These are phyloP conservation scores for Nematocida ausubeli DNA, from an alignment of 371 early-diverging fungal species.

Conservation along the genomic window DNA sequence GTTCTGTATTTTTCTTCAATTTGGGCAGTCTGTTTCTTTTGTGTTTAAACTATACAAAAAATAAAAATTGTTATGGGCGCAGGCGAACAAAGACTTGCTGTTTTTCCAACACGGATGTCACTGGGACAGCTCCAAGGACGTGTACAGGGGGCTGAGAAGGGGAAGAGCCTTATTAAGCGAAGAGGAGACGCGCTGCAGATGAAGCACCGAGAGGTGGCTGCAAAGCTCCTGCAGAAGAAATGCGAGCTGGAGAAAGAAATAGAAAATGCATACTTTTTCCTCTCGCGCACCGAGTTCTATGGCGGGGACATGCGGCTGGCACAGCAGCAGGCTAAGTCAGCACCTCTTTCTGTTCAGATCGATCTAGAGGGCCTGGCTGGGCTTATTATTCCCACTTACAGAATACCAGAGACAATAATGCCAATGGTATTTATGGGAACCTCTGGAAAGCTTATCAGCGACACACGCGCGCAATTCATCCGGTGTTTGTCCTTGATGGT, in stretches of 20 bases:
- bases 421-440: constrained; percentile 80
- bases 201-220: constrained; percentile 83
- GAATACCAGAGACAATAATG: constrained; percentile 15
- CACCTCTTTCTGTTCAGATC: constrained; percentile 44
- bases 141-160: constrained; percentile 92
- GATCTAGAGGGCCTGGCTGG: constrained; percentile 57
- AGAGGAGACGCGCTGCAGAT: constrained; percentile 85
- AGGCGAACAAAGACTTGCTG: constrained; percentile 58
- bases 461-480: constrained; percentile 83
- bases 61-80: constrained; percentile 24
- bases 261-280: constrained; percentile 89
- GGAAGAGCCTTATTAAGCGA: constrained; percentile 76
- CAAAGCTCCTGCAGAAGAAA: constrained; percentile 79
- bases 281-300: constrained; percentile 89
- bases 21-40: neutral
- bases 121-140: constrained; percentile 83
- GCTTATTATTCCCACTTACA: constrained; percentile 53
- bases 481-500: constrained; percentile 84
- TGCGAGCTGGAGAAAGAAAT: constrained; percentile 85
- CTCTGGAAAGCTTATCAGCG: constrained; percentile 89
- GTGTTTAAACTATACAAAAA: neutral
- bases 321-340: constrained; percentile 55
- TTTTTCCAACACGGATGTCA: constrained; percentile 73
- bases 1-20: too few species aligned
- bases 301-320: constrained; percentile 76